Evolutionary conservation across 2,329 filamentous ascomycete species (phyloP), one percentile per base, ranked within the genome.

Genomic region (Neocatenulostroma microsporum): DNA sequence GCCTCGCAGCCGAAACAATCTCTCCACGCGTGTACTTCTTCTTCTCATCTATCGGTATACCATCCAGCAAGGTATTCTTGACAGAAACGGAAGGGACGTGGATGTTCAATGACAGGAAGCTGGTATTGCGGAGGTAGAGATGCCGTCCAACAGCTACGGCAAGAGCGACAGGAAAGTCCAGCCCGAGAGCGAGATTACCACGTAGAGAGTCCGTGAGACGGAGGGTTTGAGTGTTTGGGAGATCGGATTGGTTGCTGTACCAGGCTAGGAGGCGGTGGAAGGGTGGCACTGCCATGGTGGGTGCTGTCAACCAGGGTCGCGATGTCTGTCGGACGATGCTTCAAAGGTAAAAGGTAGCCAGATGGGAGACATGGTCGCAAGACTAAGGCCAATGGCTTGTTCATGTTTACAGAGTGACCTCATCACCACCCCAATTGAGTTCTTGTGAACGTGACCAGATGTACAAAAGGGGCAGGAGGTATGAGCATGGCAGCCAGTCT

Each of bases 181-280:
- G 54, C n/a, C 58, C 58, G 1, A 61, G 41, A 3, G 57, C 49
- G 10, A 61, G 51, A 38, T 61, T 58, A 20, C 57, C 57, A 36
- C 46, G 48, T 12, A 61, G 47, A 10, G 55, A 58, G 45, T 61
- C 58, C 31, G 48, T 44, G 19, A 61, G 48, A 18, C 56, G 54
- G 38, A 61, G 56, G 9, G 57, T 60, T 24, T 53, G 47, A 3
- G 51, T 47, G 42, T 54, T 48, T 13, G 49, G 50, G 32, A 42
- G 18, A 0, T 48, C 39, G 25, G 50, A 51, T 42, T 50, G 55
- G 35, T 53, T 53, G 27, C 55, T 53, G 48, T 58, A 61, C 50
- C 54, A 61, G 42, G 51, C 40, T 15, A 61, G 51, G n/a, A 61
- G 54, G 42, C 55, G 55, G 41, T 60, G 58, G 49, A 61, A 60